Evolutionary conservation across 1,284 basidiomycete genomes (phyloP).

Genomic region (Cutaneotrichosporon mucoides): DNA sequence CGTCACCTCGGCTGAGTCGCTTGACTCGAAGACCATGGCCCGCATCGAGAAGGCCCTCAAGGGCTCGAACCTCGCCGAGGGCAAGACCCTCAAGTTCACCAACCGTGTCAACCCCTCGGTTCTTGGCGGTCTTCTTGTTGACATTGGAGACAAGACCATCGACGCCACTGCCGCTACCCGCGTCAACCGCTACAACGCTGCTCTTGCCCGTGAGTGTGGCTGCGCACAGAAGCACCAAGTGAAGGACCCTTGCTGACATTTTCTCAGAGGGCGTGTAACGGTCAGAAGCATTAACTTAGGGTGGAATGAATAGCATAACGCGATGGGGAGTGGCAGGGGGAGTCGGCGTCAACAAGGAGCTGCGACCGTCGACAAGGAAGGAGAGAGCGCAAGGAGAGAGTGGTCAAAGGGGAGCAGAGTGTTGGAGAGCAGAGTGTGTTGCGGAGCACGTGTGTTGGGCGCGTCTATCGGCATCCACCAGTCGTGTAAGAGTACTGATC

Average conservation of each 20-base stretch:
- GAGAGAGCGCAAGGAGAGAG: no score
- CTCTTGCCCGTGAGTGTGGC: constrained; percentile 63
- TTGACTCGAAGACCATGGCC: constrained; percentile 66
- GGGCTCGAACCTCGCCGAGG: constrained; percentile 75
- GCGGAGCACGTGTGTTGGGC: no score
- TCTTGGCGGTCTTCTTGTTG: constrained; percentile 85
- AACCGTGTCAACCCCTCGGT: constrained; percentile 91
- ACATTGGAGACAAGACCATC: constrained; percentile 94
- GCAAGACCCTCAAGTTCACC: constrained; percentile 77
- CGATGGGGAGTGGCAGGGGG: background rate
- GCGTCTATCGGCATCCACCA: no score
- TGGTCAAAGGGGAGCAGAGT: no score
- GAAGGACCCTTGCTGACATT: constrained; percentile 2
- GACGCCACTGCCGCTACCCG: constrained; percentile 90
- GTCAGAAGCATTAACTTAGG: constrained; percentile 16
- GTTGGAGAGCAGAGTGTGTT: no score
- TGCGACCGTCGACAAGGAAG: no score
- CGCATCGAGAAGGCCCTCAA: constrained; percentile 79
- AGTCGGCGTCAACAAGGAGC: no score
- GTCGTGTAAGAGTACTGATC: no score
- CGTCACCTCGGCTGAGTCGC: constrained; percentile 80
- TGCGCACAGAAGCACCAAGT: no score
- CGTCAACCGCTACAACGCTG: constrained; percentile 89
- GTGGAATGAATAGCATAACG: constrained; percentile 24
- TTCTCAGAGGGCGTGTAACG: constrained; percentile 34